Evolutionary conservation across 2,329 filamentous ascomycete species (phyloP), one percentile per base, ranked within the genome.

Genomic region (Hypoxylon sp.): DNA sequence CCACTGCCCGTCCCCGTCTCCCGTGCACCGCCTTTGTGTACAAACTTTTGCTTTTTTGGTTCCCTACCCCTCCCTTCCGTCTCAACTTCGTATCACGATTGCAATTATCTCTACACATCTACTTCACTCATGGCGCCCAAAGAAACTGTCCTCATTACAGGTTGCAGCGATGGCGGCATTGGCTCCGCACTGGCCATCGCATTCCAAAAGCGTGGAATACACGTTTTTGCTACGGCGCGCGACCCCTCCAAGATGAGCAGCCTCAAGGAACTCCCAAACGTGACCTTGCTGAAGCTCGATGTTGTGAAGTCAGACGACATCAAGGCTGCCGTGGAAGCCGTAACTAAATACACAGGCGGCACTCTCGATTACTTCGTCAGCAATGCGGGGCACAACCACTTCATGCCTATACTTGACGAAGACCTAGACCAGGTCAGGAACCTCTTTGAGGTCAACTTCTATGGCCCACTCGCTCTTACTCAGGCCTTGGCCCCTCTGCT

Each of bases 401-500:
- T 75, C 48, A 74, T 75, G 68, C 75, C 75, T 0, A 68, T 75
- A 0, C 64, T 77, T 1, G 75, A 77, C 39, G 73, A 73, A 21
- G 50, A 75, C 42, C 55, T 75, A 13, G 58, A 69, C 3, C 42
- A 17, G 8, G 65, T 70, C 27, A 74, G 68, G 39, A 32, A 69
- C 1, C 60, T 77, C 24, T 78, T 77, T 42, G 75, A 76, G 19
- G 73, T 77, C 29, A 79, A 79, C 55, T 73, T 78, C 66, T 68
- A 75, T 8, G 76, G 72, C n/a, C 72, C 74, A 0, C 70, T 79
- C 42, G 72, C 72, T 32, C 67, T 78, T 10, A 74, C 74, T 15
- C 72, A 77, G 42, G 69, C 71, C 0, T 77, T 79, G 53, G 63
- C 72, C 13, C 72, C 73, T 13, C 48, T 77, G 58, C 68, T 79